Conservation (phyloP, 495 filamentous ascomycete species). For the Beverwykella pulmonaria region DNA sequence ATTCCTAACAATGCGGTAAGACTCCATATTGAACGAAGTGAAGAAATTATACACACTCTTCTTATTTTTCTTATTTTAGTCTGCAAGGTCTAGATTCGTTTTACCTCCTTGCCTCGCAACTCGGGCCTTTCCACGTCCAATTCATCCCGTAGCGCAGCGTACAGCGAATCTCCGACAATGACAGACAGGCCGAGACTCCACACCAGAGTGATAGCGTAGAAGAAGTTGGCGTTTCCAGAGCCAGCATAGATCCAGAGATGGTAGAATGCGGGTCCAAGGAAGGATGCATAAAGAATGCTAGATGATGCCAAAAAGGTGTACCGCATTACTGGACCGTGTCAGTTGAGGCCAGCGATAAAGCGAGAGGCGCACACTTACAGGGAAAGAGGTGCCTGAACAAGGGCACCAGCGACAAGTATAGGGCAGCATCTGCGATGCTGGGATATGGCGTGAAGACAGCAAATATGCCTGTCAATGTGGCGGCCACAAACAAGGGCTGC, state of each 20-base stretch:
- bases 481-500: slow-evolving; percentile 84
- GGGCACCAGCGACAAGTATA: slow-evolving; percentile 81
- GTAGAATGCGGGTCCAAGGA: slow-evolving; percentile 94
- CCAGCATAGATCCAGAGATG: slow-evolving; percentile 98
- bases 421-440: slow-evolving; percentile 79
- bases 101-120: slow-evolving; percentile 80
- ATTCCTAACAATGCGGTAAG: no score
- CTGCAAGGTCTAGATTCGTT: slow-evolving; percentile 61
- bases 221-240: slow-evolving; percentile 97
- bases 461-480: slow-evolving; percentile 80
- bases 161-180: slow-evolving; percentile 79
- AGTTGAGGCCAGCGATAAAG: slow-evolving; percentile 4
- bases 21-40: neutral
- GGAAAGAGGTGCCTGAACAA: slow-evolving; percentile 95
- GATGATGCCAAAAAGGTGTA: slow-evolving; percentile 86
- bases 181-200: slow-evolving; percentile 88
- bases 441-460: slow-evolving; percentile 96
- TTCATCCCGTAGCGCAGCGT: slow-evolving; percentile 87
- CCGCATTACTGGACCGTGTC: slow-evolving; percentile 68
- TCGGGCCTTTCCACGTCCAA: slow-evolving; percentile 92
- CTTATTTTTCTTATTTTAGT: no score
- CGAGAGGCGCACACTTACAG: slow-evolving; percentile 54
- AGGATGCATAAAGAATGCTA: slow-evolving; percentile 79
- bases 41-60: neutral
- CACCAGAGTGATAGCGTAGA: slow-evolving; percentile 97